phyloP scores from a whole-genome alignment of 768 basidiomycete genomes.

The Chalciporus piperatus region DNA sequence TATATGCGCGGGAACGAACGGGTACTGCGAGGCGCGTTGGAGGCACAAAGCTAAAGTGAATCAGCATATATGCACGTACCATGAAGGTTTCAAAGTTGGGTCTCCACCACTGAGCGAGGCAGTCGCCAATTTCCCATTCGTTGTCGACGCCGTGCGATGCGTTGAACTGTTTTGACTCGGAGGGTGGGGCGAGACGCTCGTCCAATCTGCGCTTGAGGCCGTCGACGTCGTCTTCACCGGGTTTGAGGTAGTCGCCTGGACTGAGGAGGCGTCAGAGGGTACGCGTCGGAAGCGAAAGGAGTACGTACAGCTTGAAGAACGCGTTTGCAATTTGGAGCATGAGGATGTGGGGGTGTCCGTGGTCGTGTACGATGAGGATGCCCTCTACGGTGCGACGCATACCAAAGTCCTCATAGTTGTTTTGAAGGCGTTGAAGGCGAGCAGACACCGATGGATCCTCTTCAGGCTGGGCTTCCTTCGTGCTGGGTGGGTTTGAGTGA shows the following conservation, averaged over 20 bases:
- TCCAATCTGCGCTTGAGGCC: conserved; percentile 89
- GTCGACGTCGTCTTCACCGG: conserved; percentile 89
- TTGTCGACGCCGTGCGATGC: conserved; percentile 74
- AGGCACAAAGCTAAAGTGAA: neutral
- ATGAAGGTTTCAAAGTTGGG: conserved; percentile 99
- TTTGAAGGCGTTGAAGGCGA: conserved; percentile 88
- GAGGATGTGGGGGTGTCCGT: conserved; percentile 95
- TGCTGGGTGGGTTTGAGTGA: conserved; percentile 45
- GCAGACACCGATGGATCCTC: conserved; percentile 97
- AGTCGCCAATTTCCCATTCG: conserved; percentile 96
- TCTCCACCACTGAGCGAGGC: conserved; percentile 97
- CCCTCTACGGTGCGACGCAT: conserved; percentile 95
- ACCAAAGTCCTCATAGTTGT: conserved; percentile 96
- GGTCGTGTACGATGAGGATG: conserved; percentile 80
- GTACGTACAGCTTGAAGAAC: conserved; percentile 94
- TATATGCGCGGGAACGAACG: conserved; percentile 92
- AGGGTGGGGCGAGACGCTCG: conserved; percentile 80
- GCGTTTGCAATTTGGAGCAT: conserved; percentile 99
- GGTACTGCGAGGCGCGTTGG: conserved; percentile 56
- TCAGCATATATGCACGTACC: conserved; percentile 48
- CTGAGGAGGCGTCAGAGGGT: conserved; percentile 35
- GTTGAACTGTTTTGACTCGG: conserved; percentile 72
- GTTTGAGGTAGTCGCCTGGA: conserved; percentile 98
- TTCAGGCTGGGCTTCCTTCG: conserved; percentile 95
- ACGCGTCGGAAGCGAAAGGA: neutral